These are phyloP conservation scores for Phytopythium montanum DNA, from an alignment of 352 stramenopile genomes.

Conservation along the genomic window DNA sequence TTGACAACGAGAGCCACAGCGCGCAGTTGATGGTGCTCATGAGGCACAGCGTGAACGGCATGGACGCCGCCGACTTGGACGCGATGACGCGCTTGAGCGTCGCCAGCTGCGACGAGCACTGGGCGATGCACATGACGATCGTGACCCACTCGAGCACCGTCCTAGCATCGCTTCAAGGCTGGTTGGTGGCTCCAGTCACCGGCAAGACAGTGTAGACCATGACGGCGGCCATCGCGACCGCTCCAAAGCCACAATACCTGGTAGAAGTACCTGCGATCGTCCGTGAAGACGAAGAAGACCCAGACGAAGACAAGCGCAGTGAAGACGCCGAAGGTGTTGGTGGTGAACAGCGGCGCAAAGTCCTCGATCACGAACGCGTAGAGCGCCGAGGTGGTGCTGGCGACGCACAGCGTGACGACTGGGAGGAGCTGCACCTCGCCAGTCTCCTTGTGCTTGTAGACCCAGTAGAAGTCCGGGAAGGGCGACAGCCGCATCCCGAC, in stretches of 20 bases:
- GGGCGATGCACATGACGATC: constrained; percentile 39
- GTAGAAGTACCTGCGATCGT: constrained; percentile 14
- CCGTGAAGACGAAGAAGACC: constrained; percentile 26
- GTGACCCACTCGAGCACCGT: constrained; percentile 46
- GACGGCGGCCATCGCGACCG: constrained; percentile 19
- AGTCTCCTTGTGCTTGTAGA: constrained; percentile 45
- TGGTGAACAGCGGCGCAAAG: constrained; percentile 23
- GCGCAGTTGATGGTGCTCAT: constrained; percentile 19
- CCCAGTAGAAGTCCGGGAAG: constrained; percentile 40
- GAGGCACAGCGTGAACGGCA: constrained; percentile 26
- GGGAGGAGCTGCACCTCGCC: constrained; percentile 46
- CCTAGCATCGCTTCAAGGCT: constrained; percentile 21
- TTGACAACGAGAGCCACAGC: constrained; percentile 25
- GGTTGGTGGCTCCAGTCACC: constrained; percentile 19
- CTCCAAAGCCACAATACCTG: constrained; percentile 10
- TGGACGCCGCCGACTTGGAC: constrained; percentile 27
- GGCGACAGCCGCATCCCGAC: constrained; percentile 63
- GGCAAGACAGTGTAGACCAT: constrained; percentile 35
- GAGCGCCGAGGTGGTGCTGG: constrained; percentile 46
- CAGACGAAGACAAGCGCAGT: constrained; percentile 20
- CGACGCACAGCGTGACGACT: constrained; percentile 57
- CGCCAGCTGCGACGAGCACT: constrained; percentile 55
- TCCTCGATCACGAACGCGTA: constrained; percentile 26
- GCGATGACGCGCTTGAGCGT: constrained; percentile 29
- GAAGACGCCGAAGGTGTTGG: constrained; percentile 21